These are phyloP conservation scores for Macrophomina phaseolina DNA, from an alignment of 2,329 filamentous ascomycete genomes.

Conservation along the genomic window DNA sequence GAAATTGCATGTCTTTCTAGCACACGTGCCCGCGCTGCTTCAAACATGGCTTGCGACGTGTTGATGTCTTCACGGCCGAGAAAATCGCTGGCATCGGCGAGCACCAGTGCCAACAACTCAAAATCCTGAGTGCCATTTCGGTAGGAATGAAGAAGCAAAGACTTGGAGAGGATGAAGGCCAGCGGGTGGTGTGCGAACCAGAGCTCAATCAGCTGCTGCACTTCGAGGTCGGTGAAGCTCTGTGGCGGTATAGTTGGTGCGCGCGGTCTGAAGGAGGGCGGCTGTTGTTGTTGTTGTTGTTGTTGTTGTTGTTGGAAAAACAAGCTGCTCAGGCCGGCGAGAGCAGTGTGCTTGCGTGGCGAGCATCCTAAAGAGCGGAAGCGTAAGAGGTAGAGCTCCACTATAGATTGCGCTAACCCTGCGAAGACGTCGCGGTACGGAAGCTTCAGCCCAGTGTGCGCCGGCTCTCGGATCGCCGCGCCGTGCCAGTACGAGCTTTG, in stretches of 20 bases:
- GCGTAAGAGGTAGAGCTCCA: conserved; percentile 3
- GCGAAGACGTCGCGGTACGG: conserved; percentile 15
- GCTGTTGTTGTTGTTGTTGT: too few relatives aligned
- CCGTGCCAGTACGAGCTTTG: conserved; percentile 11
- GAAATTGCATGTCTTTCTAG: conserved; percentile 30
- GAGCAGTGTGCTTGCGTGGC: conserved; percentile 2
- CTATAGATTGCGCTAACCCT: conserved; percentile 6
- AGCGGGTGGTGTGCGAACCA: conserved; percentile 51
- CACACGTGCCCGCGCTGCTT: conserved; percentile 42
- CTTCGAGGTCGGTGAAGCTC: conserved; percentile 3
- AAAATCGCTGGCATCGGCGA: conserved; percentile 48
- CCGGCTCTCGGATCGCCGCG: conserved; percentile 1
- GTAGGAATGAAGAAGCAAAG: conserved; percentile 46
- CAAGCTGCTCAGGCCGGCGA: neutral
- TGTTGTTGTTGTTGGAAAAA: neutral
- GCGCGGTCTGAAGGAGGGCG: neutral
- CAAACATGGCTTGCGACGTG: conserved; percentile 42
- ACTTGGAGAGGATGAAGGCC: conserved; percentile 51
- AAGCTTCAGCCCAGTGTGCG: neutral
- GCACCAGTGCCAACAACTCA: conserved; percentile 47
- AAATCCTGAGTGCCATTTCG: conserved; percentile 49
- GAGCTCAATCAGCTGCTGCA: conserved; percentile 45
- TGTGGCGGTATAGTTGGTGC: neutral
- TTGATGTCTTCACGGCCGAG: conserved; percentile 31
- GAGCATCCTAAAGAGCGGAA: conserved; percentile 8